Percentiles rank a stretch among this genome's conserved stretches.
phyloP scores from a whole-genome alignment of 257 asterid genomes.

The Scutellaria minor region DNA sequence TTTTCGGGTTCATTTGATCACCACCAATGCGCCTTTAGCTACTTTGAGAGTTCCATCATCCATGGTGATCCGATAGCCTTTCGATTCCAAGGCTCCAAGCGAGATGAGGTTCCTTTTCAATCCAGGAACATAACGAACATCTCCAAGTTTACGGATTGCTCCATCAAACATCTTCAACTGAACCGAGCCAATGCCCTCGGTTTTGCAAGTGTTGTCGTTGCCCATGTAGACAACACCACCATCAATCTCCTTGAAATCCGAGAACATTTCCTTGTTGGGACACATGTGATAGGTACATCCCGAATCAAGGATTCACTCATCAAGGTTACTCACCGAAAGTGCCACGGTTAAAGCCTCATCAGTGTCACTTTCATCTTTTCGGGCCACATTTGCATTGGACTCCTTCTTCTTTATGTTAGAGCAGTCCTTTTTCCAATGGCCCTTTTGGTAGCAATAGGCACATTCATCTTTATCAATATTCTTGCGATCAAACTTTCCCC shows the following conservation, averaged over 20 bases:
- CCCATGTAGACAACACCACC: too few relatives aligned
- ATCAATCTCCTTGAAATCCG: too few relatives aligned
- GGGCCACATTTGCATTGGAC: background rate
- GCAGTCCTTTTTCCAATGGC: conserved; percentile 13
- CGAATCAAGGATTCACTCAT: too few relatives aligned
- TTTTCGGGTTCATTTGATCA: background rate
- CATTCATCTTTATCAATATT: background rate
- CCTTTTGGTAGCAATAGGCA: conserved; percentile 12
- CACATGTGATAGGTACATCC: too few relatives aligned
- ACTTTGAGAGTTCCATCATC: conserved; percentile 7
- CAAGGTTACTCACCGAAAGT: too few relatives aligned
- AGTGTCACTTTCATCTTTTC: background rate
- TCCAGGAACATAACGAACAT: too few relatives aligned
- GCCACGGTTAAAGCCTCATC: background rate
- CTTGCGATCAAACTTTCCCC: background rate
- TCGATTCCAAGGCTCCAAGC: background rate
- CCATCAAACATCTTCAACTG: too few relatives aligned
- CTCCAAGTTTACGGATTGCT: too few relatives aligned
- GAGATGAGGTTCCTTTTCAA: too few relatives aligned
- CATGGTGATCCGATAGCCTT: conserved; percentile 8
- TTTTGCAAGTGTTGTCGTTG: too few relatives aligned
- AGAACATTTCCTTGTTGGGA: too few relatives aligned
- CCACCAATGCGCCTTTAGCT: background rate
- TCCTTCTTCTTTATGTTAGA: background rate
- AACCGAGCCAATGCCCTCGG: too few relatives aligned